Conservation (phyloP, 768 basidiomycete species). For the Cytidiella melzeri region DNA sequence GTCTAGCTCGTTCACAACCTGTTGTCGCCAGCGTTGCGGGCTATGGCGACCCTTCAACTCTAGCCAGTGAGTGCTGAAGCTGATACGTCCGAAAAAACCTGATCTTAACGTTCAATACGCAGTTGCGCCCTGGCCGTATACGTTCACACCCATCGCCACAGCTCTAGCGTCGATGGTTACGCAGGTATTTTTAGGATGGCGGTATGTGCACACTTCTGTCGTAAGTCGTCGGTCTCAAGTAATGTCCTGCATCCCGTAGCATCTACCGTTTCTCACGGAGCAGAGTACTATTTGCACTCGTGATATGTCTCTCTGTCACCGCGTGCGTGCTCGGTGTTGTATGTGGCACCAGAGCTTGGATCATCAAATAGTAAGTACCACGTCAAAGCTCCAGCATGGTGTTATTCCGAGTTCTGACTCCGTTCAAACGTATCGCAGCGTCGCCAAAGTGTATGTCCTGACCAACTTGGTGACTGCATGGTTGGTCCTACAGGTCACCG, state of each 20-base stretch:
- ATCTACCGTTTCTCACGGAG: slow-evolving; percentile 13
- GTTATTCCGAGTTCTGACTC: neutral
- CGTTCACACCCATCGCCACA: slow-evolving; percentile 43
- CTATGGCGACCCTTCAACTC: slow-evolving; percentile 22
- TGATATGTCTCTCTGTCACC: slow-evolving; percentile 27
- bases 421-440: slow-evolving; percentile 21
- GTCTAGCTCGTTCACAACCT: neutral
- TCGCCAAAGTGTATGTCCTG: slow-evolving; percentile 36
- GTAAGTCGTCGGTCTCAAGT: too few species aligned
- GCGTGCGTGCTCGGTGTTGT: slow-evolving; percentile 40
- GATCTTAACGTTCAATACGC: too few species aligned
- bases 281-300: slow-evolving; percentile 5
- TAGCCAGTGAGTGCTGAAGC: too few species aligned
- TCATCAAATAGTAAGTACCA: slow-evolving; percentile 33
- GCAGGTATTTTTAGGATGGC: slow-evolving; percentile 37
- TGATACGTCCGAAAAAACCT: too few species aligned
- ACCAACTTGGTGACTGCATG: slow-evolving; percentile 39
- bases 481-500: slow-evolving; percentile 39
- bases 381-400: too few species aligned
- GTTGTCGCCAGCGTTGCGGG: slow-evolving; percentile 8
- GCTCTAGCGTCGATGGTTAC: slow-evolving; percentile 42
- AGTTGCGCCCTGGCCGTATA: slow-evolving; percentile 37
- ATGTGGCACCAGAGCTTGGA: slow-evolving; percentile 37
- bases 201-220: too few species aligned
- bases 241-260: too few species aligned